phyloP scores from a whole-genome alignment of 2,329 filamentous ascomycete genomes.

The Epichloe hybrida region DNA sequence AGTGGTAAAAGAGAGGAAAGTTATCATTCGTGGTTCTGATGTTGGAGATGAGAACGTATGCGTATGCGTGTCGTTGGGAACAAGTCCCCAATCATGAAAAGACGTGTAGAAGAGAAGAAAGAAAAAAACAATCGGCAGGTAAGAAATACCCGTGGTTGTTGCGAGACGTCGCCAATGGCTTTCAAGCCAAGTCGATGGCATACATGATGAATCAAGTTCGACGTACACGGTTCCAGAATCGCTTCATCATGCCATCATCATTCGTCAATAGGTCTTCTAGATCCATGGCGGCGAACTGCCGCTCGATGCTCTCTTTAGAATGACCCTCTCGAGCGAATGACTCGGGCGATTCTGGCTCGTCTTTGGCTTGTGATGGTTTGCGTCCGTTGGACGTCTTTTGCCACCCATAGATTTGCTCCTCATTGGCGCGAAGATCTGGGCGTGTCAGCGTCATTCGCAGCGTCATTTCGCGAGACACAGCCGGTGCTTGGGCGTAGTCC shows the following conservation, averaged over 20 bases:
- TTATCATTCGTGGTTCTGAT: not conserved
- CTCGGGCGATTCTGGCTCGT: slow-evolving; percentile 19
- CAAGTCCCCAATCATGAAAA: not conserved
- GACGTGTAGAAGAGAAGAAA: too few species aligned
- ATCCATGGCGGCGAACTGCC: slow-evolving; percentile 39
- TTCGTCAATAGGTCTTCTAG: slow-evolving; percentile 23
- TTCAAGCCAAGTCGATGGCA: too few species aligned
- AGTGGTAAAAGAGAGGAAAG: not conserved
- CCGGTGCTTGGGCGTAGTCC: slow-evolving; percentile 37
- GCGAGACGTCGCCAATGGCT: too few species aligned
- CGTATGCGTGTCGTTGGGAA: not conserved
- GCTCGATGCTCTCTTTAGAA: slow-evolving; percentile 40
- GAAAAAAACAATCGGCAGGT: too few species aligned
- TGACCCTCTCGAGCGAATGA: slow-evolving; percentile 20
- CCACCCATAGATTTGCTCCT: slow-evolving; percentile 61
- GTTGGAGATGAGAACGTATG: not conserved
- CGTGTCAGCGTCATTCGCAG: slow-evolving; percentile 89
- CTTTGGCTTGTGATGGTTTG: slow-evolving; percentile 31
- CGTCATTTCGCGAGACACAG: slow-evolving; percentile 73
- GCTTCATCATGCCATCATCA: slow-evolving; percentile 44
- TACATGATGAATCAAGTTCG: slow-evolving; percentile 18
- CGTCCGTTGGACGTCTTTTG: slow-evolving; percentile 28
- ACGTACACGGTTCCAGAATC: slow-evolving; percentile 50
- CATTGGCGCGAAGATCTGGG: slow-evolving; percentile 67
- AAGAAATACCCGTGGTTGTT: too few species aligned